Evolutionary conservation across 441 rosid genomes (phyloP), one percentile per base, ranked within the genome.

Genomic region (Omphalea diandra): DNA sequence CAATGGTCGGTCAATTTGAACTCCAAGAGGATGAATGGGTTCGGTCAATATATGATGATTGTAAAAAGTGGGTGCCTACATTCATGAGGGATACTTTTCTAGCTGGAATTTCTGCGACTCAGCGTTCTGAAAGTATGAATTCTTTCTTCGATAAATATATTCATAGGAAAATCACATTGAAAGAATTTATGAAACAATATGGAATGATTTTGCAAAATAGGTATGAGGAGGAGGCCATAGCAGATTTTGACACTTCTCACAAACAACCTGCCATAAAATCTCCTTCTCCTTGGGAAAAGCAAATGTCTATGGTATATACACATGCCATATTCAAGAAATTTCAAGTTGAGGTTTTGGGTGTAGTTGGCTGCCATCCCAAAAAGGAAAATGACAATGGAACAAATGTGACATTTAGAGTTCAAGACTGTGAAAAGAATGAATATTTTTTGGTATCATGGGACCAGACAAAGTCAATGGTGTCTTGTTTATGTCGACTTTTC

Each of bases 251-350:
- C 69, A 87, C 90, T 55, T 85, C 87, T 78, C 90, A 86, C 70
- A 88, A 91, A 78, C 91, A 86, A 49, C 90, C 97, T 47, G 88
- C 89, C 17, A 44, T 87, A 71, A 91, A 85, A 78, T 91, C 95
- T 74, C 94, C 97, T 26, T 91, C 97, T 15, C 97, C 94, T 0
- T 89, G 91, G 87, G 97, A 89, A 75, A 91, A 87, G 77, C 87
- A 87, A 71, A 82, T 86, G 85, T 85, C 88, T 38, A 81, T 83
- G 73, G 69, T 88, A 32, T 91, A 91, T 73, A 89, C 97, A n/a
- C 91, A 85, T 75, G 84, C 91, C 15, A 84, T 91, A 27, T 88
- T 91, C 73, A 91, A 79, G 77, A 91, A 81, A 73, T 91, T 89
- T 80, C 95, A 91, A 73, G 83, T 67, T 63, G 97, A 91, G 83